These are phyloP conservation scores for Medicago truncatula DNA, from an alignment of 306 rosid species.

Conservation along the genomic window MtrunA17r5.0-ANR NC_053048.1:39010001-39010500, in stretches of 20 bases:
- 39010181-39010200: too few relatives aligned
- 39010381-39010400: not conserved
- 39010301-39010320: too few relatives aligned
- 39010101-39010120: too few relatives aligned
- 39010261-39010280: too few relatives aligned
- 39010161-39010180: too few relatives aligned
- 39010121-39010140: too few relatives aligned
- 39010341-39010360: not conserved
- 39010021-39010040: not conserved
- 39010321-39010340: not conserved
- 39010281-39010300: too few relatives aligned
- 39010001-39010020: not conserved
- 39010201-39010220: too few relatives aligned
- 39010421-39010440: not conserved
- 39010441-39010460: not conserved
- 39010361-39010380: not conserved
- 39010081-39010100: not conserved
- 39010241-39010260: too few relatives aligned
- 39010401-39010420: not conserved
- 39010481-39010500: not conserved
- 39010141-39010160: too few relatives aligned
- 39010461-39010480: not conserved
- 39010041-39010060: not conserved
- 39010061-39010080: not conserved
- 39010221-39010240: too few relatives aligned